Evolutionary conservation across 441 rosid genomes (phyloP), one percentile per base, ranked within the genome.

Genomic region (Populus hybrid): DNA sequence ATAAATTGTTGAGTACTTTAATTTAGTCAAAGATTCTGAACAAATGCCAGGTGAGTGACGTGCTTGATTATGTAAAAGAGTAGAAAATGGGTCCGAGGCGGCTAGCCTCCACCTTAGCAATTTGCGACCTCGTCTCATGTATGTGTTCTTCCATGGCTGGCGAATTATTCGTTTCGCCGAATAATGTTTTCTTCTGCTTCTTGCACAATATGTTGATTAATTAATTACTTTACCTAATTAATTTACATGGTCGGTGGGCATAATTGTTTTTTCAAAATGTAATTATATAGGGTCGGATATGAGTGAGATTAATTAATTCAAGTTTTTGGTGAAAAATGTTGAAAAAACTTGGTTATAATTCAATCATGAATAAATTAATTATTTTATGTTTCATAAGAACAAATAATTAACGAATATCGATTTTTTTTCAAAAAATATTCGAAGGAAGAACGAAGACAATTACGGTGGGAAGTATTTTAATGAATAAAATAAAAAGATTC

Each of bases 401-500:
- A 50, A 50, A 50, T 50, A 50, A 50, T 50, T 0, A 50, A 21
- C 12, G 6, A 35, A 70, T n/a, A 67, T 40, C 36, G 36, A 34
- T 34, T 34, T 38, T 38, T 2, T 0, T 36, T 36, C 1, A 11
- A 66, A 26, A 66, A 28, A 59, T 32, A 61, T n/a, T 4, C 59
- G 34, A 10, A 72, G 40, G 46, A 32, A 2, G 2, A 20, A 23
- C 0, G 8, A 61, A 10, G 66, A 5, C 70, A 42, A 24, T 12
- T 16, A 67, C 18, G 76, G 67, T 30, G 78, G 54, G 65, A 74
- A 16, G 59, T 10, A 9, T 26, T 67, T 3, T 40, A 24, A 23
- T 8, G 61, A 35, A 8, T 26, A 12, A 24, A 68, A 36, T 6
- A n/a, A 42, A 73, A 69, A 73, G 64, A 75, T 84, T 84, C 81